phyloP scores from a whole-genome alignment of 2,329 filamentous ascomycete genomes.

The Didymella sp. region DNA sequence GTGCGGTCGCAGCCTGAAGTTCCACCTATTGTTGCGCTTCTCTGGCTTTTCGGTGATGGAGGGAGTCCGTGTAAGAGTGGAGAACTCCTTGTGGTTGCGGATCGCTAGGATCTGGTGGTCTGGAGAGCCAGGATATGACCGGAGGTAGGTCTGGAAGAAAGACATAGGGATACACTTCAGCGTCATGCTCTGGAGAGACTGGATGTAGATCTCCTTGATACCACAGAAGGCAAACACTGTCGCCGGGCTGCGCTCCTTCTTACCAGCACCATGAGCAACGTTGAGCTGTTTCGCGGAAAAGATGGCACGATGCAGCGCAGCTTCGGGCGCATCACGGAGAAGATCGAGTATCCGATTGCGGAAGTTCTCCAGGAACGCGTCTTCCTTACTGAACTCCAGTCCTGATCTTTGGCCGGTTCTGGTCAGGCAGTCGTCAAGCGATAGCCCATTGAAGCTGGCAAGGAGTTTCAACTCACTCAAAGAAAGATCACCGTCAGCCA shows the following conservation, averaged over 20 bases:
- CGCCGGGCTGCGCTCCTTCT: constrained; percentile 39
- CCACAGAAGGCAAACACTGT: constrained; percentile 56
- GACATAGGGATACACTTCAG: constrained; percentile 51
- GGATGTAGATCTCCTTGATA: constrained; percentile 52
- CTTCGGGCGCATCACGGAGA: constrained; percentile 48
- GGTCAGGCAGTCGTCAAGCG: constrained; percentile 40
- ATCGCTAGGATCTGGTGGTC: constrained; percentile 55
- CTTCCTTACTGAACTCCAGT: constrained; percentile 23
- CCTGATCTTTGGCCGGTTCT: constrained; percentile 40
- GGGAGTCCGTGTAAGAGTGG: constrained; percentile 38
- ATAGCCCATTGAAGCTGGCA: constrained; percentile 35
- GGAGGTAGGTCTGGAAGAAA: constrained; percentile 55
- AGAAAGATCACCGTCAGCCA: constrained; percentile 42
- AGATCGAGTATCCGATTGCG: constrained; percentile 47
- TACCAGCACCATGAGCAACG: constrained; percentile 35
- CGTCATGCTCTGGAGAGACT: constrained; percentile 38
- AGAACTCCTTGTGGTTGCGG: constrained; percentile 57
- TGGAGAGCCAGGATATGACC: constrained; percentile 53
- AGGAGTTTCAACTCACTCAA: constrained; percentile 32
- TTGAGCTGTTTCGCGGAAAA: constrained; percentile 54
- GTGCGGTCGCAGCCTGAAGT: constrained; percentile 20
- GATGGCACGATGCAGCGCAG: constrained; percentile 52
- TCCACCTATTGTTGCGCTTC: constrained; percentile 25
- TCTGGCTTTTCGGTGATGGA: constrained; percentile 16
- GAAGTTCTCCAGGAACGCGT: constrained; percentile 40